Base-by-base conservation (phyloP, 192 early-diverging fungal genomes). In the Obelidium mucronatum region DNA sequence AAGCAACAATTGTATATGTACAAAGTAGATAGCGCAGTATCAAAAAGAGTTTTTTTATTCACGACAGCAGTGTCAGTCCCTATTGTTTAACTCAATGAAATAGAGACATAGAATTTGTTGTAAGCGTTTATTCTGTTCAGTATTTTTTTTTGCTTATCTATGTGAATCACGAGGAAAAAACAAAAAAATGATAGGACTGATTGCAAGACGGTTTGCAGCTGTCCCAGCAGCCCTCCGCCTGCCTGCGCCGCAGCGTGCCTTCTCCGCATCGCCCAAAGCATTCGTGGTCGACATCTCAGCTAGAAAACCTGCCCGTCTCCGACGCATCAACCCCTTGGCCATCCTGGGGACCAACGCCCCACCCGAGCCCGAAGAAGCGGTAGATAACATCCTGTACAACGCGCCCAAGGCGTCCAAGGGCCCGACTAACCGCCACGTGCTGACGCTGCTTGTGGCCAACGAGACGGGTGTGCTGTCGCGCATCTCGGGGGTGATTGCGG, bases 371-470 rank as follows among this genome's bases (percentile, higher is more conserved):
- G 93, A 99, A 81, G 93, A 99, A 83, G 97, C 96, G 22, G 97
- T 99, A 56, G 90, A 91, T 72, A 97, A 96, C 88, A 96, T 99
- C 81, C 86, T 99, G 63, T 97, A 97, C 87, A 97, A 97, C 87
- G 94, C 94, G 34, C 95, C 96, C n/a, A 62, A 58, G 55, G 55
- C 82, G 1, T 67, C 83, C 28, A 71, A 52, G 24, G 72, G 75
- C 3, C 88, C 91, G 37, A 86, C 86, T 42, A 87, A 86, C 37
- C 92, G 96, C 37, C 97, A 99, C 78, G 89, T 96, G 73, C 90
- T 99, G 48, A 97, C 96, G 89, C 96, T 96, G 78, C 89, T 99
- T 71, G 96, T 97, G 66, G 91, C 82, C 1, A 84, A 84, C 56
- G 80, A 81, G 68, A 79, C 82, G 88, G 73, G 97, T 35, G 83